Percentiles rank a stretch among this genome's conserved stretches.
phyloP scores from a whole-genome alignment of 208 protist genomes.

The Trypanosoma platydactyli region DNA sequence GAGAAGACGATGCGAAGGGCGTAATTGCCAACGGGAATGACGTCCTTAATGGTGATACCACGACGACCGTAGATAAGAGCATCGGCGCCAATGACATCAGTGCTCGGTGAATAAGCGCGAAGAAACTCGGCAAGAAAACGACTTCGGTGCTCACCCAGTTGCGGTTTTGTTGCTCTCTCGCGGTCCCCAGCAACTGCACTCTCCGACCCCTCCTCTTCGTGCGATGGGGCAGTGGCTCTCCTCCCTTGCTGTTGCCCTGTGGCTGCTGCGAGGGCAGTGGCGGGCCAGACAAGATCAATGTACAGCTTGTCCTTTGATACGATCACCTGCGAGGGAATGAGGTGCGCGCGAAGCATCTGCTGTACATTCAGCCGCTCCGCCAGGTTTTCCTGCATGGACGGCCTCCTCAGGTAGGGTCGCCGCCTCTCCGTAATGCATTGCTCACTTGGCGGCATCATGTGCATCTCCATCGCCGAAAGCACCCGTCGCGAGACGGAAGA shows the following conservation, averaged over 20 bases:
- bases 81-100: slow-evolving; percentile 55
- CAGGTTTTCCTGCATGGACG: slow-evolving; percentile 38
- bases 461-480: slow-evolving; percentile 5
- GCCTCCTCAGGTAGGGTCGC: slow-evolving; percentile 38
- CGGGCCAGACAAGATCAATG: slow-evolving; percentile 73
- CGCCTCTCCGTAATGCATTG: slow-evolving; percentile 74
- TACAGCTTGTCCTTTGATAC: slow-evolving; percentile 62
- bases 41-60: slow-evolving; percentile 71
- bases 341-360: slow-evolving; percentile 39
- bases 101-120: slow-evolving; percentile 81
- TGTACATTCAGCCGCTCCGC: slow-evolving; percentile 66
- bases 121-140: slow-evolving; percentile 79
- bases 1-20: slow-evolving; percentile 85
- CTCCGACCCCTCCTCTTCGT: no score
- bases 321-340: slow-evolving; percentile 56
- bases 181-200: background rate
- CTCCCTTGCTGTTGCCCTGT: background rate
- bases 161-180: background rate
- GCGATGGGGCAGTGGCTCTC: no score
- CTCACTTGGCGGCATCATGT: slow-evolving; percentile 35
- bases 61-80: slow-evolving; percentile 79
- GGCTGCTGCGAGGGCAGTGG: slow-evolving; percentile 25
- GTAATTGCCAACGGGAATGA: slow-evolving; percentile 84
- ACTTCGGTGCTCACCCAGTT: slow-evolving; percentile 31
- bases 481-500: slow-evolving; percentile 7